These are phyloP conservation scores for Nitzschia palea DNA, from an alignment of 108 stramenopile species.

Conservation along the genomic window DNA sequence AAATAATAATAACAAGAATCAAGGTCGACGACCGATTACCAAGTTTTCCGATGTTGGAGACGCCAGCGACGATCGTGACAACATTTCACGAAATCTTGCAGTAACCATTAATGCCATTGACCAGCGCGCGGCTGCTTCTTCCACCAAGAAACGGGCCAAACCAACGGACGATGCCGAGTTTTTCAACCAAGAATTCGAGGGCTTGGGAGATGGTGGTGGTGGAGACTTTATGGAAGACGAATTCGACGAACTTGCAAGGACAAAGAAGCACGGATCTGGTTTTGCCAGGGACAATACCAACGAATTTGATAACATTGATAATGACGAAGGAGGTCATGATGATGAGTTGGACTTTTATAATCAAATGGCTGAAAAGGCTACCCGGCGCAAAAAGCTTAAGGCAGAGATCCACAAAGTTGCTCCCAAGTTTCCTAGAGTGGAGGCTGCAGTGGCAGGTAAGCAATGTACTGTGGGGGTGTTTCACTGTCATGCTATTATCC, in stretches of 20 bases:
- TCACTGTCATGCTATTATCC: too few relatives aligned
- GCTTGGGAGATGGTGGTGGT: too few relatives aligned
- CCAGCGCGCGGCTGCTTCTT: conserved; percentile 49
- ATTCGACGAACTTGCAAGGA: too few relatives aligned
- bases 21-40: conserved; percentile 30
- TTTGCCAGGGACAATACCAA: too few relatives aligned
- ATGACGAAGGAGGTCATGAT: conserved; percentile 41
- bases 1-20: conserved; percentile 17
- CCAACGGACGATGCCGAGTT: conserved; percentile 38
- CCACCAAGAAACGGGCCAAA: conserved; percentile 25
- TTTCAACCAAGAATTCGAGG: too few relatives aligned
- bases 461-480: too few relatives aligned
- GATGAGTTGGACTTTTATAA: conserved; percentile 62
- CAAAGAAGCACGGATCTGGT: too few relatives aligned
- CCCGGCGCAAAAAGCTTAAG: conserved; percentile 61
- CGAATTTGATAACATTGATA: conserved; percentile 55
- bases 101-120: conserved; percentile 74
- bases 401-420: conserved; percentile 72
- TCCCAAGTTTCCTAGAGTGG: conserved; percentile 79
- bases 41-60: conserved; percentile 57
- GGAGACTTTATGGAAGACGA: too few relatives aligned
- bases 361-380: conserved; percentile 49
- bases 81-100: conserved; percentile 28
- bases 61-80: conserved; percentile 44
- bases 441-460: conserved; percentile 50